Percentiles rank a stretch among this genome's conserved stretches.
Conservation (phyloP, 495 filamentous ascomycete species). For the Aspergillus affinis region DNA sequence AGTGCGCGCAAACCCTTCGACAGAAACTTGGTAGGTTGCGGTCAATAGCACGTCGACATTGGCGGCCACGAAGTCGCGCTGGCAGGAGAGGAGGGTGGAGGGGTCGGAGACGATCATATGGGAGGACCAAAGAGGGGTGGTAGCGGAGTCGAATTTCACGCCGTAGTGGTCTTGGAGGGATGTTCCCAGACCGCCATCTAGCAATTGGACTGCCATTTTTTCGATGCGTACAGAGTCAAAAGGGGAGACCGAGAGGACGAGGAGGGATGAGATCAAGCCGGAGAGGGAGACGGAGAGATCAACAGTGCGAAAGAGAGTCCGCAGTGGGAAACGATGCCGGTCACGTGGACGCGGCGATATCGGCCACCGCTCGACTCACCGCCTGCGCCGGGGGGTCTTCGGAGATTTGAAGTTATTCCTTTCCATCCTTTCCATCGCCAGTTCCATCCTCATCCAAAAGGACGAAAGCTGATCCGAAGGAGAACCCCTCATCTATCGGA, state of each 20-base stretch:
- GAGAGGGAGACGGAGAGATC: too few relatives aligned
- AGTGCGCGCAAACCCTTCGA: conserved; percentile 51
- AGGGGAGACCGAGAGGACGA: not conserved
- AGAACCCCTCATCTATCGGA: too few relatives aligned
- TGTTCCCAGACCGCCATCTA: conserved; percentile 68
- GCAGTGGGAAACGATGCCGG: not conserved
- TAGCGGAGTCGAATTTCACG: conserved; percentile 43
- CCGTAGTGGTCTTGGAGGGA: conserved; percentile 56
- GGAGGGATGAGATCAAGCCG: not conserved
- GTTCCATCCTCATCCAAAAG: too few relatives aligned
- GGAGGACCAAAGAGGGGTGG: conserved; percentile 64
- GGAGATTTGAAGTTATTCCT: not conserved
- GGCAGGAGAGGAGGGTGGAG: conserved; percentile 49
- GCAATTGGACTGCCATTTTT: conserved; percentile 26
- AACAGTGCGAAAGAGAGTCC: too few relatives aligned
- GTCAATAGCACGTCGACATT: conserved; percentile 61
- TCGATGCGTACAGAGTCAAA: too few relatives aligned
- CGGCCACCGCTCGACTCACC: not conserved
- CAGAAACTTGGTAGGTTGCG: conserved; percentile 63
- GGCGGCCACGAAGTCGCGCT: conserved; percentile 49
- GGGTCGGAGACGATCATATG: conserved; percentile 55
- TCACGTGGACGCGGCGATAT: not conserved
- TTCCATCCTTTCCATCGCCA: not conserved
- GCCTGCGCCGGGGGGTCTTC: not conserved
- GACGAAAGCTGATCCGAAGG: too few relatives aligned